Evolutionary conservation across 2,329 filamentous ascomycete species (phyloP), one percentile per base, ranked within the genome.

Genomic region (Cyclaneusma minus): DNA sequence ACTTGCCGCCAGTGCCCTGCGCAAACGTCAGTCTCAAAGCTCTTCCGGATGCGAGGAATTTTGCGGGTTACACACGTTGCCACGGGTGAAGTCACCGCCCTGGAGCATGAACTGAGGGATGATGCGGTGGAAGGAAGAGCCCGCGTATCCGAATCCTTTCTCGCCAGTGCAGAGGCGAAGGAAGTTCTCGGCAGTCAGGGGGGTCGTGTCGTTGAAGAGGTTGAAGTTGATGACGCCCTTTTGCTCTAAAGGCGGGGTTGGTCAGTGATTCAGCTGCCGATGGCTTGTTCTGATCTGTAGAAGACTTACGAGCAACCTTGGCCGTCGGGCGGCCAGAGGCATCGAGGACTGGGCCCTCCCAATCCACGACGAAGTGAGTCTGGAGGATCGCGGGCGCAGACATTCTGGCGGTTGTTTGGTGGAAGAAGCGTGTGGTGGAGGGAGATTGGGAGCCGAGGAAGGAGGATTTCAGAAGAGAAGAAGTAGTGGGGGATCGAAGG

Each of bases 101-200:
- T 92, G 84, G 45, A 92, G 76, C 84, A 92, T 92, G 69, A 92
- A 92, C 31, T 82, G 56, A 43, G 79, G 79, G 58, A 92, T 92
- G 58, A 93, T 76, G 46, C 84, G 82, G 70, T 93, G 83, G 76
- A 92, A 92, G 41, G 68, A 65, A 44, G 81, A 89, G 50, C 70
- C 72, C 54, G 68, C 56, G 68, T 91, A 93, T 44, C 82, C 81
- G 55, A 79, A 75, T 49, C 80, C 81, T 60, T 82, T 71, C 64
- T 80, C 68, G 42, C 65, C 66, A 37, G 74, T 83, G 76, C 78
- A 84, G 48, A 89, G 78, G 52, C 72, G 71, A 42, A 68, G 69
- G 73, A 91, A 91, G 72, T 89, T 89, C 55, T 68, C 63, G 43
- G 68, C 64, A 30, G 87, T 94, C 72, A 79, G 89, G 55, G 87